Conservation (phyloP, 257 asterid species). For the Solanum rostratum region DNA sequence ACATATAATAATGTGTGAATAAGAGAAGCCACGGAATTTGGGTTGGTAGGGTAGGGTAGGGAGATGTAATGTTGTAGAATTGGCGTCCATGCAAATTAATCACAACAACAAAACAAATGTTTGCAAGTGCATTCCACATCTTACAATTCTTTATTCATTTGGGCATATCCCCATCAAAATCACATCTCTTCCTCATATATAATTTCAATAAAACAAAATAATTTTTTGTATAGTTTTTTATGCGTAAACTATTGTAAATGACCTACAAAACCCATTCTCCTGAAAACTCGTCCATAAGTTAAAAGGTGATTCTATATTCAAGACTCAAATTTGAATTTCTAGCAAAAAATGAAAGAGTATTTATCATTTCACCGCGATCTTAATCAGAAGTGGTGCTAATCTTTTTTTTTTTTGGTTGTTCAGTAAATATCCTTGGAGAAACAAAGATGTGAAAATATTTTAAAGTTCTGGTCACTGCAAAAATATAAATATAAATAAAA, state of each 20-base stretch:
- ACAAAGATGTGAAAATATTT: background rate
- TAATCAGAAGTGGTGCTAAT: background rate
- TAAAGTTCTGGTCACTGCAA: background rate
- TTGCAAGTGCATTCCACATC: background rate
- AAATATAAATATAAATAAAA: background rate
- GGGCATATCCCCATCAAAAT: too few species aligned
- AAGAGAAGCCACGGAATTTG: background rate
- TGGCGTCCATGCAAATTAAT: slow-evolving; percentile 10
- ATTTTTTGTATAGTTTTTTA: too few species aligned
- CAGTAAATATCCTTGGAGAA: background rate
- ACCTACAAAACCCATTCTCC: background rate
- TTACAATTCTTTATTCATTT: background rate
- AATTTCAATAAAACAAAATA: too few species aligned
- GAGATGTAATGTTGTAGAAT: background rate
- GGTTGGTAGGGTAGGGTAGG: background rate
- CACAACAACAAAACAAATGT: background rate
- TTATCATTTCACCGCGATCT: background rate
- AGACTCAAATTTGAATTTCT: background rate
- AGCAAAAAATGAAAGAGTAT: fast-evolving
- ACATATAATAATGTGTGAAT: background rate
- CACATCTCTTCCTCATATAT: too few species aligned
- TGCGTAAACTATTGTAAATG: background rate
- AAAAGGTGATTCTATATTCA: fast-evolving
- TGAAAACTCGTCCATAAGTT: background rate
- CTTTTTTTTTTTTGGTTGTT: background rate